Evolutionary conservation across 1,139 yeast genomes (phyloP).

Genomic region (Saccharomycopsis crataegensis): DNA sequence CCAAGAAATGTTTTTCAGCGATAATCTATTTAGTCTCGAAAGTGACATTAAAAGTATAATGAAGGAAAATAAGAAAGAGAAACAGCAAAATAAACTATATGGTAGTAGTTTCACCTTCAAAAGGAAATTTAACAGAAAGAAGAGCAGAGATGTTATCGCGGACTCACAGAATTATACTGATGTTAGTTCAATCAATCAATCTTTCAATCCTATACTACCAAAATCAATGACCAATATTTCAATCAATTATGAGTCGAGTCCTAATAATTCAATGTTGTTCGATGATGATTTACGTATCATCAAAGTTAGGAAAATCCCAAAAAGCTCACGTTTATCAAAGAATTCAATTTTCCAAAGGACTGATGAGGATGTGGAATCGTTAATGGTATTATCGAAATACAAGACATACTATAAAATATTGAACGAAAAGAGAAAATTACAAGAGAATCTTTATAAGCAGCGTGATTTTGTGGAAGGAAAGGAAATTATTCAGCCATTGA

Average conservation of each 20-base stretch:
- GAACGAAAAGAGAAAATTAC: conserved; percentile 34
- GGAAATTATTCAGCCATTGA: conserved; percentile 27
- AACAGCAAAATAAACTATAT: neutral
- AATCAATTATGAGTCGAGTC: neutral
- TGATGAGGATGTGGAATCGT: neutral
- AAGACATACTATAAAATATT: conserved; percentile 26
- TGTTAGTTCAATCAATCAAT: no score
- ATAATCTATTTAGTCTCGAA: neutral
- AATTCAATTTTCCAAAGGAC: neutral
- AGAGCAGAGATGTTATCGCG: neutral
- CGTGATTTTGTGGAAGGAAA: conserved; percentile 27
- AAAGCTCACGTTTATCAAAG: no score
- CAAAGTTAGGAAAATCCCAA: no score
- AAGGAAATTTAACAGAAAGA: conserved; percentile 4
- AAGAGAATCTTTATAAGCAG: conserved; percentile 31
- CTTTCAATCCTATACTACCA: conserved; percentile 1
- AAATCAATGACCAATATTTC: neutral
- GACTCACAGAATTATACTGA: no score
- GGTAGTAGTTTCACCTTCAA: neutral
- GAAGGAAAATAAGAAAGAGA: no score
- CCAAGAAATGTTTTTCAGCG: conserved; percentile 3
- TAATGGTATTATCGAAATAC: neutral
- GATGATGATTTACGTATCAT: no score
- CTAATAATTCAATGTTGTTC: no score
- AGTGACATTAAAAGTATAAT: neutral